Base-by-base conservation (phyloP, 2,329 filamentous ascomycete genomes). In the Paraphaeosphaeria sporulosa region DNA sequence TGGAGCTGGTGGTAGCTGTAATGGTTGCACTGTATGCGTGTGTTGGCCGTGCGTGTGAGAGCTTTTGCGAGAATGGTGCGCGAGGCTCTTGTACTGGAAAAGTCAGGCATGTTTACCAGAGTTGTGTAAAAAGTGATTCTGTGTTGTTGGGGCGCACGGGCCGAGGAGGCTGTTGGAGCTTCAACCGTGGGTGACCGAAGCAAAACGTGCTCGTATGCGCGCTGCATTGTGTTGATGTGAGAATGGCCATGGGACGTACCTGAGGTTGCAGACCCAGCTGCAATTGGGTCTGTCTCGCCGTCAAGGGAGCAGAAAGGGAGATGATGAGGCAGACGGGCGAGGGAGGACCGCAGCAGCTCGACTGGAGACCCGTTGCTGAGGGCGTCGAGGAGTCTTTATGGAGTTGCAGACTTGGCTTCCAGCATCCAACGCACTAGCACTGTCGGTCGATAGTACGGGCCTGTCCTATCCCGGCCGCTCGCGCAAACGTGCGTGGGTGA, bases 251-350 rank as follows among this genome's bases (percentile, higher is more conserved):
- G 34, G 38, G n/a, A 57, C 59, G 36, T 54, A 63, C 61, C 58
- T 59, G 38, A 34, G 44, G 15, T 25, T 63, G 64, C 67, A 67
- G 68, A 64, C 66, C 66, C 67, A 68, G 66, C 64, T 64, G 64
- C 66, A 64, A 66, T 66, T 64, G 65, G 65, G 62, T 57, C 63
- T 62, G 63, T 64, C 65, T 68, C 64, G 65, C 64, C 61, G 60
- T 69, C 55, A 59, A 64, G 64, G 65, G 66, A 61, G 61, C 63
- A 60, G 49, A 25, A 8, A 50, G 54, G 51, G 59, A 55, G 49
- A 57, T 38, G 47, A 60, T 32, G 60, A 60, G 61, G 48, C 42
- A 59, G 63, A 42, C 43, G n/a, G n/a, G n/a, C n/a, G 55, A 59
- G 62, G n/a, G 38, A 50, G 56, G 59, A 64, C 58, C 60, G 60